Base-by-base conservation (phyloP, 306 rosid genomes). In the Cucurbita argyrosperma region DNA sequence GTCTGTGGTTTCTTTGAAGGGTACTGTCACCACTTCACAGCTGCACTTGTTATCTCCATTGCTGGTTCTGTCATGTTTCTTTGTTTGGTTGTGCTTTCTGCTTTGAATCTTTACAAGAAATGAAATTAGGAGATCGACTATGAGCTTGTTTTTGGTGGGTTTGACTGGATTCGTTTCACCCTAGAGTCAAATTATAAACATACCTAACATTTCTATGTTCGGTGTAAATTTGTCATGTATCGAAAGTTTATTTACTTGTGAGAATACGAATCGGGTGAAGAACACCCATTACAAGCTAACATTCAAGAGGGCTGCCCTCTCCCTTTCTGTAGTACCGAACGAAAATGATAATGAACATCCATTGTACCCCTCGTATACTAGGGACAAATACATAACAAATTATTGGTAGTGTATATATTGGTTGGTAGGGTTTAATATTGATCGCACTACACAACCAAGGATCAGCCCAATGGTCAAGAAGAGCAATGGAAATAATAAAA, bases 1-100 rank as follows among this genome's bases (percentile, higher is more conserved):
- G 85, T 88, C 4, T 88, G 92, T 76, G 73, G 84, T 62, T 78
- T 80, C 39, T 85, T 88, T 57, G 82, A 74, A 21, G 84, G 74
- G 0, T 88, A 82, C 40, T 88, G 90, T 35, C 88, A 72, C 40
- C 88, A 88, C 64, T 55, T 79, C 47, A 81, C 87, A 8, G 81
- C 83, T 5, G 82, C 92, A 4, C 7, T 88, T 5, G 84, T 79
- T 39, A 61, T 88, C 11, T 88, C 92, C 35, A 52, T 88, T 18
- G 10, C 79, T 61, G 90, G 77, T 8, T 85, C 90, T 26, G 5
- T 76, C 0, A 65, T 75, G 49, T 88, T 85, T 37, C 88, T 88
- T 42, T 77, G 76, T 30, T 82, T 85, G 16, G 85, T 84, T 16
- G 71, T 69, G 3, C 80, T 67, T 61, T 82, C 92, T 47, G 6